phyloP scores from a whole-genome alignment of 139 green algal species.

The Chlamydomonas sphaeroides region DNA sequence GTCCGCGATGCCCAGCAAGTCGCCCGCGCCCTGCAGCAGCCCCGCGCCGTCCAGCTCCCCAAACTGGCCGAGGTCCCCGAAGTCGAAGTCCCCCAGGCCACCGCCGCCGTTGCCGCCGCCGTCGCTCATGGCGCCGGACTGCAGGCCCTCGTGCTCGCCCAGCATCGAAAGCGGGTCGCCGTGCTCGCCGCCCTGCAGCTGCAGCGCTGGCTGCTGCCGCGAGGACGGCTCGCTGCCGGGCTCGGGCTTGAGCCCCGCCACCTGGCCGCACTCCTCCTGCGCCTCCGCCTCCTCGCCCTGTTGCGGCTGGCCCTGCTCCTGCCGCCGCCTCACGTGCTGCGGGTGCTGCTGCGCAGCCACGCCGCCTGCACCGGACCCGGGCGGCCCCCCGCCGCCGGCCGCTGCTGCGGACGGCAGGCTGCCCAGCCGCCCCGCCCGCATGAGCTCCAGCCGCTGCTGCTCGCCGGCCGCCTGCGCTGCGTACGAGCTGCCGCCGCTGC shows the following conservation, averaged over 20 bases:
- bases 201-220: no score
- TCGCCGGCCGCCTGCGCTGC: conserved; percentile 1
- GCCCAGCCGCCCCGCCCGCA: neutral
- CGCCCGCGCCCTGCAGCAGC: neutral
- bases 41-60: neutral
- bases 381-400: neutral
- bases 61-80: conserved; percentile 25
- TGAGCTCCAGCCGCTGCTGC: neutral
- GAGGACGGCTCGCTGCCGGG: no score
- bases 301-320: neutral
- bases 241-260: no score
- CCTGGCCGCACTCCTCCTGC: no score
- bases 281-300: neutral
- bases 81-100: conserved; percentile 12
- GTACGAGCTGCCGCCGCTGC: conserved; percentile 15
- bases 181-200: no score
- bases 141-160: no score
- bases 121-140: neutral
- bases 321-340: neutral
- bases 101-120: neutral
- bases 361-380: neutral
- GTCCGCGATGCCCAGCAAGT: conserved; percentile 1
- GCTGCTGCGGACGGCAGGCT: neutral
- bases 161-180: no score
- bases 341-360: neutral